Evolutionary conservation across 2,329 filamentous ascomycete species (phyloP).

Genomic region (Xylariomycetidae sp.): DNA sequence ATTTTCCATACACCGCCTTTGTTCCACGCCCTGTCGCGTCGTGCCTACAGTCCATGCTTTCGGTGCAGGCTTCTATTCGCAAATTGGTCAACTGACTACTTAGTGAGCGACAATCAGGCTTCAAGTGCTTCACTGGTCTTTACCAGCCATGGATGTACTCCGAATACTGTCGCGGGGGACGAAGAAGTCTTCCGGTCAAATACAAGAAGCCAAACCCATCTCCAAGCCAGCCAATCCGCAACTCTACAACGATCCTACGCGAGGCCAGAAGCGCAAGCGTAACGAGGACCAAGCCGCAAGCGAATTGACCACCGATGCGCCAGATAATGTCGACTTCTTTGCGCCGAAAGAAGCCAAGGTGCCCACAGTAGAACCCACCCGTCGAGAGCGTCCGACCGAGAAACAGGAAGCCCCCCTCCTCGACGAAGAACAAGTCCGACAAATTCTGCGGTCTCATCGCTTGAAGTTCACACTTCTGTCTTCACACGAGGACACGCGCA

Average conservation of each 20-base stretch:
- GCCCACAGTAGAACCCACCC: conserved; percentile 7
- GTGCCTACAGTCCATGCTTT: no score
- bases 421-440: conserved; percentile 65
- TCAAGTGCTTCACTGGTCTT: no score
- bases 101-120: no score
- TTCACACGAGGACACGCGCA: conserved; percentile 40
- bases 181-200: conserved; percentile 44
- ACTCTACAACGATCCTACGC: conserved; percentile 62
- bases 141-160: conserved; percentile 67
- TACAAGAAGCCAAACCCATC: conserved; percentile 24
- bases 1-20: no score
- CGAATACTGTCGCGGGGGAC: conserved; percentile 66
- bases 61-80: no score
- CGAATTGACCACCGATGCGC: conserved; percentile 26
- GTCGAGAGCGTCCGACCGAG: no score
- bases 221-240: conserved; percentile 51
- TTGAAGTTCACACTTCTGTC: conserved; percentile 78
- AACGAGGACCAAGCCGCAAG: conserved; percentile 27
- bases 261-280: conserved; percentile 54
- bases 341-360: conserved; percentile 37
- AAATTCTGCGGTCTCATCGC: conserved; percentile 71
- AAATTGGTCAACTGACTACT: no score
- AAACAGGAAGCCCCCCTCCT: conserved; percentile 35
- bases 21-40: no score
- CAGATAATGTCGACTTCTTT: conserved; percentile 51